Evolutionary conservation across 352 stramenopile species (phyloP).

Genomic region (Peronospora farinosa): DNA sequence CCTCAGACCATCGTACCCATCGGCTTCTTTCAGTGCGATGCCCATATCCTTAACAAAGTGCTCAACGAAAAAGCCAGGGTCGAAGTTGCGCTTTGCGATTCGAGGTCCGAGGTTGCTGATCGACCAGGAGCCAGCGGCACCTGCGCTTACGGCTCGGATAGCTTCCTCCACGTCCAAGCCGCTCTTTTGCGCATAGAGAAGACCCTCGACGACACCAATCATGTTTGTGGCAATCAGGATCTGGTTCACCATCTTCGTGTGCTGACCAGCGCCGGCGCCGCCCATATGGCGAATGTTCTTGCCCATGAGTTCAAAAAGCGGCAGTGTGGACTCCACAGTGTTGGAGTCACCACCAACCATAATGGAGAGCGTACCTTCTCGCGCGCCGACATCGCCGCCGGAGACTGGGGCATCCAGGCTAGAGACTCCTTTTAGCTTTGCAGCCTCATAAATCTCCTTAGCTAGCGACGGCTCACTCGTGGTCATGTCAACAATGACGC

Average conservation of each 20-base stretch:
- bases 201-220: conserved; percentile 84
- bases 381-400: conserved; percentile 82
- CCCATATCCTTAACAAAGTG: conserved; percentile 89
- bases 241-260: conserved; percentile 92
- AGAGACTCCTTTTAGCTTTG: conserved; percentile 63
- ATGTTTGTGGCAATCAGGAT: conserved; percentile 86
- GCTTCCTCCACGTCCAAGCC: conserved; percentile 83
- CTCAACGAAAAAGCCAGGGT: conserved; percentile 87
- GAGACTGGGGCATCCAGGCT: conserved; percentile 78
- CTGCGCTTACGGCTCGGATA: conserved; percentile 79
- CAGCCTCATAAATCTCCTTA: conserved; percentile 80
- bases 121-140: conserved; percentile 83
- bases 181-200: conserved; percentile 82
- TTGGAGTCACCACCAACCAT: conserved; percentile 86
- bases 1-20: conserved; percentile 28
- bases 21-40: conserved; percentile 83
- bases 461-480: conserved; percentile 84
- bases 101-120: conserved; percentile 88
- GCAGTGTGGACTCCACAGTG: conserved; percentile 62
- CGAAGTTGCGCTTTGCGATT: conserved; percentile 85
- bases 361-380: conserved; percentile 82
- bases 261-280: conserved; percentile 67
- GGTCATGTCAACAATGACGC: conserved; percentile 89
- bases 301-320: conserved; percentile 85
- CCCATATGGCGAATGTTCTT: conserved; percentile 90